Conservation (phyloP, 805 yeast species). For the Candida nemodendra region DNA sequence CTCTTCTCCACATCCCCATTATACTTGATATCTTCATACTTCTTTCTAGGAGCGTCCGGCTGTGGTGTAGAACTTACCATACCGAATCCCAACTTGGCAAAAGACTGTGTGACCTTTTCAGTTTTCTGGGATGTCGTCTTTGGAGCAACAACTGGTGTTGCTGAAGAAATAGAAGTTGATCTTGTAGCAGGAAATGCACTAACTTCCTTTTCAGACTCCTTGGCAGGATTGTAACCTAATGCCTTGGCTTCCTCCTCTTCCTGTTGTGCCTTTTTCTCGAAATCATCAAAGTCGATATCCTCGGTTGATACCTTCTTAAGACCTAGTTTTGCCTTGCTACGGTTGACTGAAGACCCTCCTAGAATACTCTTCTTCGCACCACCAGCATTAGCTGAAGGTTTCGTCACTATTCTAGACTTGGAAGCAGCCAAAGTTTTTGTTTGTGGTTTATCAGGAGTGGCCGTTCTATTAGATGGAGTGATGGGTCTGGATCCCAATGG, state of each 20-base stretch:
- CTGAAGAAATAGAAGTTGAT: conserved; percentile 14
- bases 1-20: conserved; percentile 74
- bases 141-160: conserved; percentile 18
- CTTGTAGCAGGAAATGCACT: conserved; percentile 18
- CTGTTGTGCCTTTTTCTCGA: conserved; percentile 74
- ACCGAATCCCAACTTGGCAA: conserved; percentile 87
- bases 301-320: conserved; percentile 53
- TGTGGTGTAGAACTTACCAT: conserved; percentile 70
- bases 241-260: conserved; percentile 70
- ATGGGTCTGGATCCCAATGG: conserved; percentile 46
- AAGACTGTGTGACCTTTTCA: conserved; percentile 59
- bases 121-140: conserved; percentile 24
- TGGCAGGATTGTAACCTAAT: conserved; percentile 50
- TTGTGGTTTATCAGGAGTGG: conserved; percentile 29
- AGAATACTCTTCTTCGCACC: conserved; percentile 37
- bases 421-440: conserved; percentile 19
- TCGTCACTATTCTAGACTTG: conserved; percentile 34
- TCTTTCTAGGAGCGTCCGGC: conserved; percentile 21
- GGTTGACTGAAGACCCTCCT: conserved; percentile 44
- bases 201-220: conserved; percentile 15
- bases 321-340: conserved; percentile 56
- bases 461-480: conserved; percentile 37
- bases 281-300: conserved; percentile 56
- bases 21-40: conserved; percentile 43
- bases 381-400: conserved; percentile 18